A percentile compares a stretch with the other conserved stretches of the same genome.
phyloP scores from a whole-genome alignment of 371 early-diverging fungal genomes.

The Lichtheimia ramosa region DNA sequence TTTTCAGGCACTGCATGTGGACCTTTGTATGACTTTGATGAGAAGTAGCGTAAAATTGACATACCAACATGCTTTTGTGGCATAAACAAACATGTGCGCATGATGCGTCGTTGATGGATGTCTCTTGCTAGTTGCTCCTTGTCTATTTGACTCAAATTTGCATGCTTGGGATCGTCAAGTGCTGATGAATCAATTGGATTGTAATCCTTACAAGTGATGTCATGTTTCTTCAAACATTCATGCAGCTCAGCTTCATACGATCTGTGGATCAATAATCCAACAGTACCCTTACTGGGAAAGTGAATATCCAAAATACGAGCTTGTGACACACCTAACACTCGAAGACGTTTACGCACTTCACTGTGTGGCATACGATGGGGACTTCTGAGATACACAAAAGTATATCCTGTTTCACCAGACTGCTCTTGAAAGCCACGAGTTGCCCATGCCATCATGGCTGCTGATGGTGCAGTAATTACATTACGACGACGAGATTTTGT shows the following conservation, averaged over 20 bases:
- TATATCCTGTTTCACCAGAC: constrained; percentile 4
- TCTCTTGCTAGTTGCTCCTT: neutral
- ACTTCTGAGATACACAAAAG: neutral
- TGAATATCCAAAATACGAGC: constrained; percentile 7
- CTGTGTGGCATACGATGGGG: constrained; percentile 1
- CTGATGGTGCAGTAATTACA: neutral
- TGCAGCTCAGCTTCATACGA: constrained; percentile 1
- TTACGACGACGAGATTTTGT: neutral
- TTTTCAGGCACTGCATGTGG: neutral
- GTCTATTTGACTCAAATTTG: neutral
- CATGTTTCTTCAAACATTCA: neutral
- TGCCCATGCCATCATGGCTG: neutral
- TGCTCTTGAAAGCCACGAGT: neutral
- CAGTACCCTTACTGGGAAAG: constrained; percentile 6
- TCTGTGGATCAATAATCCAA: neutral
- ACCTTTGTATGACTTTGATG: neutral
- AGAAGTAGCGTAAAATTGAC: neutral
- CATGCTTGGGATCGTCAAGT: neutral
- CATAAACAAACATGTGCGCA: neutral
- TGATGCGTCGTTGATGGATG: constrained; percentile 1
- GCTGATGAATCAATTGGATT: neutral
- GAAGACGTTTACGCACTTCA: neutral
- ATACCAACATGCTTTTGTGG: neutral
- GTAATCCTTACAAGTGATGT: neutral
- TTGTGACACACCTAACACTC: neutral